phyloP scores from a whole-genome alignment of 805 yeast genomes.

The Ogataea ganodermae region DNA sequence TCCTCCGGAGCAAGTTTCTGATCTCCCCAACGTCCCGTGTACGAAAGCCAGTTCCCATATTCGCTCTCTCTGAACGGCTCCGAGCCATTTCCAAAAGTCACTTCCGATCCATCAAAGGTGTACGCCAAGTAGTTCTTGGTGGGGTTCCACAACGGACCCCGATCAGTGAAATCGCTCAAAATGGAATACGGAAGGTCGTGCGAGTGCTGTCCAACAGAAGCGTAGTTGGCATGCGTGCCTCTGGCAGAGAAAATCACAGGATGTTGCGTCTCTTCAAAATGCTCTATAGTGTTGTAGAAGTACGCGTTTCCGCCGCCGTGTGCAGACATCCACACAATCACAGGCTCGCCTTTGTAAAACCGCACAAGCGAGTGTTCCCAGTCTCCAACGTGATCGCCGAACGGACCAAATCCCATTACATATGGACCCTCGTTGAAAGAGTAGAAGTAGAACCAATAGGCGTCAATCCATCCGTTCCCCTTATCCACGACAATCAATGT shows the following conservation, averaged over 20 bases:
- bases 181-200: constrained; percentile 94
- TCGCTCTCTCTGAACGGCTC: constrained; percentile 52
- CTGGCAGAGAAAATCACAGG: constrained; percentile 89
- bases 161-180: constrained; percentile 87
- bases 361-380: constrained; percentile 96
- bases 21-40: constrained; percentile 91
- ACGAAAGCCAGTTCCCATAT: constrained; percentile 78
- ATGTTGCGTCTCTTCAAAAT: constrained; percentile 45
- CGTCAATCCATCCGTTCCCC: constrained; percentile 93
- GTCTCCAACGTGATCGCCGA: constrained; percentile 96
- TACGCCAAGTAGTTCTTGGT: constrained; percentile 78
- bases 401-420: constrained; percentile 97
- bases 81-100: constrained; percentile 49
- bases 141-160: constrained; percentile 97
- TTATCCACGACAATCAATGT: constrained; percentile 82
- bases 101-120: constrained; percentile 63
- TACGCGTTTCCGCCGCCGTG: constrained; percentile 98
- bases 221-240: constrained; percentile 97
- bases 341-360: constrained; percentile 77
- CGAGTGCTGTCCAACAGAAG: constrained; percentile 93
- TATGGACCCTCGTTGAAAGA: constrained; percentile 94
- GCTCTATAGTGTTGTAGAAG: constrained; percentile 73
- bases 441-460: constrained; percentile 95
- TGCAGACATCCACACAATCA: constrained; percentile 93
- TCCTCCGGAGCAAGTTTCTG: constrained; percentile 63